Evolutionary conservation across 2,329 filamentous ascomycete genomes (phyloP).

Genomic region (Penicillium sp.): DNA sequence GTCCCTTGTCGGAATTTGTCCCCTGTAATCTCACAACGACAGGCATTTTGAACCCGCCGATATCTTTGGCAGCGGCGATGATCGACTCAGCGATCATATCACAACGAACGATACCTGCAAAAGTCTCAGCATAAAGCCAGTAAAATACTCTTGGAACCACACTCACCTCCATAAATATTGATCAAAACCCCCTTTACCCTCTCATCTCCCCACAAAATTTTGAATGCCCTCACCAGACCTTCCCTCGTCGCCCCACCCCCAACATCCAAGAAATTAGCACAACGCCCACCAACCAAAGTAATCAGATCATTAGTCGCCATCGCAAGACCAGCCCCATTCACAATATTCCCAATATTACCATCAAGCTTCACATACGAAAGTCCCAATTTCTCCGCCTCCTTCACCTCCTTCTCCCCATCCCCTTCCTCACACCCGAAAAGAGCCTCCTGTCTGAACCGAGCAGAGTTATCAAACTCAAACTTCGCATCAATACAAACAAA

Average conservation of each 20-base stretch:
- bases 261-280: conserved; percentile 38
- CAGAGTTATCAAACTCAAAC: conserved; percentile 54
- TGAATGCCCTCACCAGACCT: conserved; percentile 31
- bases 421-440: conserved; percentile 43
- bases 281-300: conserved; percentile 26
- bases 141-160: background rate
- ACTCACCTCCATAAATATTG: conserved; percentile 52
- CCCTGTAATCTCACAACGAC: conserved; percentile 52
- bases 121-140: background rate
- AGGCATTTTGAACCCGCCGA: conserved; percentile 43
- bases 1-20: conserved; percentile 47
- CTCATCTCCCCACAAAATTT: conserved; percentile 26
- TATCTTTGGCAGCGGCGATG: conserved; percentile 43
- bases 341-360: conserved; percentile 36
- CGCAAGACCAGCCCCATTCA: conserved; percentile 38
- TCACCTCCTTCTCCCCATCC: conserved; percentile 31
- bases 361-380: conserved; percentile 34
- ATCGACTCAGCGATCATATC: conserved; percentile 57
- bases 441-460: conserved; percentile 43
- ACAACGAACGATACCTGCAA: conserved; percentile 50
- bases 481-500: conserved; percentile 43
- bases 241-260: conserved; percentile 32
- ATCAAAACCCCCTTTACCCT: conserved; percentile 49
- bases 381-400: conserved; percentile 38
- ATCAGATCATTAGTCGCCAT: conserved; percentile 40